Evolutionary conservation across 2,329 filamentous ascomycete genomes (phyloP).

Genomic region (Fusarium udum): DNA sequence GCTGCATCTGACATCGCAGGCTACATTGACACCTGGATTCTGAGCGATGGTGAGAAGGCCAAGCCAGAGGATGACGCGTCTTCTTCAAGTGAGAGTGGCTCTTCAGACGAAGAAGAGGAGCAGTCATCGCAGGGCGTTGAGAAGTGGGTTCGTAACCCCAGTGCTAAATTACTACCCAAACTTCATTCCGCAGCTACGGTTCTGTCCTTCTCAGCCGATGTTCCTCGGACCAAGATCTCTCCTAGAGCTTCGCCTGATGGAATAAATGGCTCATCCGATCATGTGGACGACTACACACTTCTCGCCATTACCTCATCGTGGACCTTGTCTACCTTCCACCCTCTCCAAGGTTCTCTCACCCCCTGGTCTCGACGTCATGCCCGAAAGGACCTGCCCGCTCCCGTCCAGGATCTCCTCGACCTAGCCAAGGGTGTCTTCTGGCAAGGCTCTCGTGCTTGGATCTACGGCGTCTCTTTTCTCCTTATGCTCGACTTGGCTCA

Average conservation of each 20-base stretch:
- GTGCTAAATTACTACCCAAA: conserved; percentile 73
- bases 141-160: conserved; percentile 80
- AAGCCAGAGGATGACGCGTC: conserved; percentile 48
- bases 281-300: conserved; percentile 59
- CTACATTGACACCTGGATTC: conserved; percentile 85
- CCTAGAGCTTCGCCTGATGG: conserved; percentile 39
- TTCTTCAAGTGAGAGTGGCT: conserved; percentile 52
- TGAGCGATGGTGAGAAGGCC: conserved; percentile 56
- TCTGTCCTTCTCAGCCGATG: conserved; percentile 71
- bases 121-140: conserved; percentile 53
- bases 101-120: conserved; percentile 57
- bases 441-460: conserved; percentile 82
- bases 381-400: conserved; percentile 75
- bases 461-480: conserved; percentile 87
- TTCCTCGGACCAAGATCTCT: conserved; percentile 46
- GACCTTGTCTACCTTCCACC: conserved; percentile 81
- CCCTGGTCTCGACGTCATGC: conserved; percentile 89
- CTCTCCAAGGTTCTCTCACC: conserved; percentile 78
- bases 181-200: conserved; percentile 72
- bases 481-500: conserved; percentile 89
- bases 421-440: conserved; percentile 85
- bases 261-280: conserved; percentile 40
- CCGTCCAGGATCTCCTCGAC: conserved; percentile 80
- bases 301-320: conserved; percentile 64
- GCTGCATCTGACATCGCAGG: conserved; percentile 84